A percentile compares a stretch with the other conserved stretches of the same genome.
Evolutionary conservation across 2,329 filamentous ascomycete genomes (phyloP).

Genomic region (Dothistroma septosporum): DNA sequence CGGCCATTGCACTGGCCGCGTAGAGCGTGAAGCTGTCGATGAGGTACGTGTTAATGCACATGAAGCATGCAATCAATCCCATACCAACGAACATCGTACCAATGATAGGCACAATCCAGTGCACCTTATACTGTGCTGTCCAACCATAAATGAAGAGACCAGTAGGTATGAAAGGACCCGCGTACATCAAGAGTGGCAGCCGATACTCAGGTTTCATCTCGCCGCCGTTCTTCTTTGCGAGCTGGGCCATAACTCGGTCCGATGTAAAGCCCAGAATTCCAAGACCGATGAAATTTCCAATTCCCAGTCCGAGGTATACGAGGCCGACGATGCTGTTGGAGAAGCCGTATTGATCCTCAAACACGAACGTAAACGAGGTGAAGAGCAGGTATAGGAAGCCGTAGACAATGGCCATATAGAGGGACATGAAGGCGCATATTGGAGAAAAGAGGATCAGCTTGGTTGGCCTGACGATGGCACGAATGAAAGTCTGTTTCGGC

Average conservation of each 20-base stretch:
- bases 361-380: constrained; percentile 25
- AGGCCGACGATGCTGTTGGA: constrained; percentile 21
- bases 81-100: constrained; percentile 29
- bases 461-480: constrained; percentile 51
- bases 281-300: constrained; percentile 21
- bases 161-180: constrained; percentile 17
- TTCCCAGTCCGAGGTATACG: constrained; percentile 23
- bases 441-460: constrained; percentile 29
- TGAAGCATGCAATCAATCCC: constrained; percentile 27
- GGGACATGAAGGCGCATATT: constrained; percentile 24
- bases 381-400: constrained; percentile 30
- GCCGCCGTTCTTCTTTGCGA: constrained; percentile 10
- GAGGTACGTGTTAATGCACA: constrained; percentile 52
- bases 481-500: constrained; percentile 39
- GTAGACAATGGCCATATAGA: constrained; percentile 28
- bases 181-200: constrained; percentile 18
- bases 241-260: constrained; percentile 15
- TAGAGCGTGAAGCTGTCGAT: constrained; percentile 59
- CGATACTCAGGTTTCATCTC: constrained; percentile 21
- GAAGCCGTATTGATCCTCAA: constrained; percentile 23
- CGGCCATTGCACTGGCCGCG: constrained; percentile 62
- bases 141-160: constrained; percentile 26
- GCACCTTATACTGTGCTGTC: constrained; percentile 18
- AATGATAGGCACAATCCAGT: constrained; percentile 27
- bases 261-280: constrained; percentile 11